Base-by-base conservation (phyloP, 2,329 filamentous ascomycete species). In the Cladophialophora exuberans region DNA sequence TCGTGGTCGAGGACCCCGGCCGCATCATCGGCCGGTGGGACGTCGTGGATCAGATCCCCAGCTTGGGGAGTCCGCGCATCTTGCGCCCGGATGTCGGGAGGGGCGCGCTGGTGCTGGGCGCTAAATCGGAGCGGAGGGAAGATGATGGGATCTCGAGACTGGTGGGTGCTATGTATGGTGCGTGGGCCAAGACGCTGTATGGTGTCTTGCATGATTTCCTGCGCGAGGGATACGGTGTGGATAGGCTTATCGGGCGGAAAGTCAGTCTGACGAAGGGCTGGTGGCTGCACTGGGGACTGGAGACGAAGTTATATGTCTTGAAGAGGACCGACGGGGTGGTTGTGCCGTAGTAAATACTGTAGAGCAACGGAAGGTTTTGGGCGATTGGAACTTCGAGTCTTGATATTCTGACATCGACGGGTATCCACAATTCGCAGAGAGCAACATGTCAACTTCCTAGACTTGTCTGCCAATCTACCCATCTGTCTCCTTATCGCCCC, bases 251-350 rank as follows among this genome's bases (percentile, higher is more conserved):
- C 17, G 64, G 73, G 17, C 49, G 59, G 18, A 43, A 18, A 28
- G 48, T 23, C n/a, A 61, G 56, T 59, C 25, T 74, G 17, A 76
- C 76, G 2, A 65, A 68, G 26, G 82, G 81, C 0, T 82, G 77
- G 70, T 85, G 82, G 82, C 73, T 76, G 22, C 76, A 80, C 52
- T 65, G 83, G 39, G 73, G 68, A 58, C 77, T 83, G 75, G 74
- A 76, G 65, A 78, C 80, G 30, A 80, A 75, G 65, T 72, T 84
- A 38, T 74, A 74, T 54, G 76, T 85, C 31, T 63, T 84, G 65
- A 70, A 69, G 57, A 72, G 72, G 33, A 33, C 62, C 25, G 36
- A 56, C 18, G 30, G 43, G 30, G 50, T 35, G 7, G 33, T 55
- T 17, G 15, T 33, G n/a, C 47, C 56, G 17, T 52, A 41, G 30